Base-by-base conservation (phyloP, 257 asterid genomes). In the Verbascum thapsus region DNA sequence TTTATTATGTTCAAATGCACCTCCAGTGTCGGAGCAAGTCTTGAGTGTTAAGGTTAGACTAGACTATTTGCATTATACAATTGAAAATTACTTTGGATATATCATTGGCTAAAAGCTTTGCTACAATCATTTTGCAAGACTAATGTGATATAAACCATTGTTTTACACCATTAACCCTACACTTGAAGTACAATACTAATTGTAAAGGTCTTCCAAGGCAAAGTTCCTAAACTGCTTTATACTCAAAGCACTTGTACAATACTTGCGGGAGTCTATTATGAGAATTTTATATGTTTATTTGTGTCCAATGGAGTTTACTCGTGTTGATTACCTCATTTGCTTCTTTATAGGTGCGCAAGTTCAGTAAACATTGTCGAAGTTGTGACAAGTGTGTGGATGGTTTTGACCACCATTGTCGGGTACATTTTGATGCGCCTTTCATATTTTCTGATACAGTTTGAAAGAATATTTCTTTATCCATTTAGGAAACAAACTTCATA, bases 321-420 rank as follows among this genome's bases (percentile, higher is more conserved):
- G 58, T 63, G 61, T 63, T 74, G 63, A 58, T 59, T 20, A 32
- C 54, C 61, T 16, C 44, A 3, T 59, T 37, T 71, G 41, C 44
- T 55, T 72, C 57, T 42, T 62, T 66, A 10, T 80, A 94, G 99
- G 97, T 94, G 48, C 82, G 97, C 74, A 84, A 84, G 81, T 90
- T 82, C 78, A 94, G 99, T 80, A 94, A 94, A 81, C 99, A 94
- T 65, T 94, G 99, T 72, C 78, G 99, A 84, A 94, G 99, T 67
- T 94, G 99, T 69, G 99, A 94, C 80, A 94, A 94, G 81, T 94
- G 99, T 63, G 97, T 94, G 43, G 99, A 94, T 74, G 99, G 94
- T 78, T 94, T 94, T 68, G 99, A 94, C 81, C 99, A 94, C 79
- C 99, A 94, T 70, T 94, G 99, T 53, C 95, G 97, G 88, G 99